Base-by-base conservation (phyloP, 2,329 filamentous ascomycete genomes). In the Cladophialophora yegresii region DNA sequence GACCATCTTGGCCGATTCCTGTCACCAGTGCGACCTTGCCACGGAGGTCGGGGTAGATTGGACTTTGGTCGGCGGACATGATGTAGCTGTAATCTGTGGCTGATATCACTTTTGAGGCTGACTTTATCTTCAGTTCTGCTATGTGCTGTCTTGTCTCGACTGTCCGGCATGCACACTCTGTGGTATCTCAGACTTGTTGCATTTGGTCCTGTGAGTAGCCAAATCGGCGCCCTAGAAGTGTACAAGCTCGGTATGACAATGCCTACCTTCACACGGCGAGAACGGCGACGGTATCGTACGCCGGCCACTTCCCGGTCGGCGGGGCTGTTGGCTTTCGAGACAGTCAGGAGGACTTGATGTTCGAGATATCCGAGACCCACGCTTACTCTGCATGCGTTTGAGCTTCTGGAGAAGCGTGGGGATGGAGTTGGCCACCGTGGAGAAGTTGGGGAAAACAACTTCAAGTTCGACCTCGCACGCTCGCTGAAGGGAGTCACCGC, bases 11-110 rank as follows among this genome's bases (percentile, higher is more conserved):
- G 3, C 67, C 67, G 40, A 69, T 61, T 12, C 65, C 67, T 16
- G 58, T 66, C n/a, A 69, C 22, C n/a, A 67, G 50, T 7, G 61
- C 67, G 58, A 67, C 57, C 20, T 66, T 66, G 51, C 60, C 61
- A 10, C 40, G 36, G 0, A 69, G 50, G 53, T 68, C 67, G 2
- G 60, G 66, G 49, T 66, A 66, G 20, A 59, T 61, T 32, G 65
- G 65, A 8, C 47, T 33, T 26, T 58, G 55, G 28, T 58, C 55
- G n/a, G 36, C 55, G 4, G 55, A 23, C 55, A 58, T 58, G 54
- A 16, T 50, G 47, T 13, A 32, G 4, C 10, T 33, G 3, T 16
- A 12, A n/a, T 20, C 28, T 13, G 32, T 40, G 23, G 20, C 33
- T 40, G 54, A 40, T 20, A 32, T 32, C 2, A 9, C 23, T 4